Conservation (phyloP, 164 flowering plant species). For the Vitis cinerea region DNA sequence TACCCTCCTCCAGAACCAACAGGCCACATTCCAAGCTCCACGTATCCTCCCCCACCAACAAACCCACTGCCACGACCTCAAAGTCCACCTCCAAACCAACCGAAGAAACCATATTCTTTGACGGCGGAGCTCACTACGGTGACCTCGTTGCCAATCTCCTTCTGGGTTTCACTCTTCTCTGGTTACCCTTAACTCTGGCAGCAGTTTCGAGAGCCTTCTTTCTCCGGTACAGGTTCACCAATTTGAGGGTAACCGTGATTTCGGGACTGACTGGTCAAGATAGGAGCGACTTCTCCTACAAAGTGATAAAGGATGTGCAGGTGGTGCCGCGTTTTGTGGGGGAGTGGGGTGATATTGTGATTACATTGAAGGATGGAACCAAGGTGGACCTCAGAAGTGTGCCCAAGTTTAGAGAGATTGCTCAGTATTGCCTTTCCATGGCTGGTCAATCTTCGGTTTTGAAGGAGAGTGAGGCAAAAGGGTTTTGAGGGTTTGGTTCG, state of each 20-base stretch:
- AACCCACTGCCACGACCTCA: conserved; percentile 31
- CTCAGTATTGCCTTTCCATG: conserved; percentile 77
- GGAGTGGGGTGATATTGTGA: conserved; percentile 94
- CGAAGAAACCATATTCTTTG: conserved; percentile 73
- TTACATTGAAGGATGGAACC: conserved; percentile 85
- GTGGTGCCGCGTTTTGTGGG: conserved; percentile 95
- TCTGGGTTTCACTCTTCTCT: conserved; percentile 87
- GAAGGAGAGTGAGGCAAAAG: conserved; percentile 46
- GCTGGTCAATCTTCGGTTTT: conserved; percentile 45
- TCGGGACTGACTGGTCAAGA: conserved; percentile 93
- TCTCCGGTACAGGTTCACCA: conserved; percentile 87
- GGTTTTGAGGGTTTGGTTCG: conserved; percentile 38
- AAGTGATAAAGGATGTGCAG: conserved; percentile 81
- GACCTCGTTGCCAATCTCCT: conserved; percentile 79
- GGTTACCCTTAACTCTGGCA: conserved; percentile 89
- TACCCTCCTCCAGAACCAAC: conserved; percentile 18
- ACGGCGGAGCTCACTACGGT: conserved; percentile 97
- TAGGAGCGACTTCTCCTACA: conserved; percentile 81
- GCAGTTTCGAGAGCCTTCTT: conserved; percentile 81
- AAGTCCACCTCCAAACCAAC: conserved; percentile 31
- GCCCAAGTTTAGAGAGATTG: conserved; percentile 89
- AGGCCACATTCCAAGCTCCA: conserved; percentile 48
- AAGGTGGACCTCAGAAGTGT: conserved; percentile 92
- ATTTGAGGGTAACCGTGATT: conserved; percentile 84
- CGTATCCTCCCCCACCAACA: conserved; percentile 62